phyloP scores from a whole-genome alignment of 495 filamentous ascomycete genomes.

The Penicillium lagena region DNA sequence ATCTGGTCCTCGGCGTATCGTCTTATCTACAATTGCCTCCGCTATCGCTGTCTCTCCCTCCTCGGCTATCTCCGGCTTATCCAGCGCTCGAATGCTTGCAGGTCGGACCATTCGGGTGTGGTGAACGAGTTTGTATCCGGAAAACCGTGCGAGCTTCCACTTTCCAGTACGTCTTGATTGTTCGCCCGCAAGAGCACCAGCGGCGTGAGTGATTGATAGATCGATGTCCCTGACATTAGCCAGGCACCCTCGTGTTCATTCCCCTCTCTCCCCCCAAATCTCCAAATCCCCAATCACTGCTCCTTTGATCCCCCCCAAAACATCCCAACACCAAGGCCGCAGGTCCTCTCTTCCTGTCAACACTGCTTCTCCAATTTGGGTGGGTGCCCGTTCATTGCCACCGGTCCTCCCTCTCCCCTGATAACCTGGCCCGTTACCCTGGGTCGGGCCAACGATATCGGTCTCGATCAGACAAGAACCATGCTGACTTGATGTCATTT shows the following conservation, averaged over 20 bases:
- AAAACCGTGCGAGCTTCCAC: no score
- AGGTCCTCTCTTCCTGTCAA: constrained; percentile 17
- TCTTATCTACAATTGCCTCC: constrained; percentile 25
- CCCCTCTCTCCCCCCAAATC: no score
- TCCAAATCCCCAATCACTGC: no score
- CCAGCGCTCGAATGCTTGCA: constrained; percentile 6
- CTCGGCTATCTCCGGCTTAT: constrained; percentile 35
- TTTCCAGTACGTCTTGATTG: no score
- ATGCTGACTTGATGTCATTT: constrained; percentile 27
- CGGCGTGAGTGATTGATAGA: no score
- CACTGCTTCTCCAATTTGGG: constrained; percentile 3
- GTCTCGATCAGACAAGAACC: constrained; percentile 9
- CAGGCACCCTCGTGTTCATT: no score
- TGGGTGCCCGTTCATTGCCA: constrained; percentile 16
- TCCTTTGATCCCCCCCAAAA: constrained; percentile 3
- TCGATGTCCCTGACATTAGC: no score
- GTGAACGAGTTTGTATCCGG: no score
- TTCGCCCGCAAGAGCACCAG: no score
- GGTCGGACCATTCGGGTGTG: no score
- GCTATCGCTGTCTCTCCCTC: constrained; percentile 9
- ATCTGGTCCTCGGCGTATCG: neutral
- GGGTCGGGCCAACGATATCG: constrained; percentile 7
- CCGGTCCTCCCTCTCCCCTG: constrained; percentile 3
- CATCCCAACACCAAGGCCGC: constrained; percentile 14
- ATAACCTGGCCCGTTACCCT: constrained; percentile 17